phyloP scores from a whole-genome alignment of 2,329 filamentous ascomycete species.

The Colletotrichum higginsianum region DNA sequence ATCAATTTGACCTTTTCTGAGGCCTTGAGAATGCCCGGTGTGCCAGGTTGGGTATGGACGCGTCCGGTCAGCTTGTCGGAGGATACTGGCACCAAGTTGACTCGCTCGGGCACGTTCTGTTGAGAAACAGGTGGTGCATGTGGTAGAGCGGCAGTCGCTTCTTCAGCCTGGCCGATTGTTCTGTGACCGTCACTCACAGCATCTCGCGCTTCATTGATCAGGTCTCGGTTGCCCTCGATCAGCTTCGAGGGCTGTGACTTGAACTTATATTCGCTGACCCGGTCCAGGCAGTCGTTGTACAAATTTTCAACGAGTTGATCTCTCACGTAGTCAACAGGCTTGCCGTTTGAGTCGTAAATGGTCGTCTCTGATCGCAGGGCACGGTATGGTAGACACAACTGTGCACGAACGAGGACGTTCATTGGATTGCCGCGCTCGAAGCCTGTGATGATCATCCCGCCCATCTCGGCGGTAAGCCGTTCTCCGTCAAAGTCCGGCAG shows the following conservation, averaged over 20 bases:
- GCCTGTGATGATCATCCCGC: conserved; percentile 97
- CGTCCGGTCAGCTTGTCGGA: conserved; percentile 80
- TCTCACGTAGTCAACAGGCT: conserved; percentile 81
- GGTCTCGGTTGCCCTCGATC: conserved; percentile 84
- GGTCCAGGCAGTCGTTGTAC: conserved; percentile 94
- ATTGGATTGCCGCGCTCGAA: conserved; percentile 96
- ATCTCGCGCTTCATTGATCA: conserved; percentile 88
- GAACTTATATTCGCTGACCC: conserved; percentile 91
- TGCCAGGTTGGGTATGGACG: conserved; percentile 79
- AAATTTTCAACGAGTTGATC: conserved; percentile 91
- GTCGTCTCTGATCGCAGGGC: conserved; percentile 84
- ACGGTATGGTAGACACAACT: conserved; percentile 90
- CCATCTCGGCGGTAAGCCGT: conserved; percentile 92
- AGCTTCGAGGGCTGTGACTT: conserved; percentile 79
- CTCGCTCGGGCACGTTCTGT: conserved; percentile 66
- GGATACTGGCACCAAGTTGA: conserved; percentile 74
- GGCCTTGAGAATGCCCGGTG: conserved; percentile 78
- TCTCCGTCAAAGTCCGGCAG: conserved; percentile 69
- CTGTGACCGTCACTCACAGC: conserved; percentile 77
- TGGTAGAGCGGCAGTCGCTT: conserved; percentile 74
- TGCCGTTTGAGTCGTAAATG: conserved; percentile 88
- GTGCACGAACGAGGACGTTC: conserved; percentile 90
- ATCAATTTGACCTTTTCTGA: conserved; percentile 83
- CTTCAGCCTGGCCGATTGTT: conserved; percentile 81
- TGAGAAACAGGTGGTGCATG: conserved; percentile 68